phyloP scores from a whole-genome alignment of 106 monocot genomes.

The Acorus calamus region DNA sequence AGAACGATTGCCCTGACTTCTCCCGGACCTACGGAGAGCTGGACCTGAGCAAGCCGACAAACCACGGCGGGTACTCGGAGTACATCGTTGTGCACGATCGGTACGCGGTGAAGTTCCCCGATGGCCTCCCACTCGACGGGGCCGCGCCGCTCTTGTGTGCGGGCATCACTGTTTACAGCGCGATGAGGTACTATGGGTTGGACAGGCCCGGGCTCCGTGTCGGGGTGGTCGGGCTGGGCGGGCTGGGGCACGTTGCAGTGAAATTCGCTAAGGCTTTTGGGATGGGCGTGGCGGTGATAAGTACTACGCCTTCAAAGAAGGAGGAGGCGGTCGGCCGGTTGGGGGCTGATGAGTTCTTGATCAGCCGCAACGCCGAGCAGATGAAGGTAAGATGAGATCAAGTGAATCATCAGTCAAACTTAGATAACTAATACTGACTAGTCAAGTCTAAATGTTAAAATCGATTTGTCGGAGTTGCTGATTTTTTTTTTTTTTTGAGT shows the following conservation, averaged over 20 bases:
- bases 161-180: not conserved
- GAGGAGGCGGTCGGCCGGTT: conserved; percentile 1
- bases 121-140: not conserved
- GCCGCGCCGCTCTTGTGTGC: not conserved
- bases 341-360: no score
- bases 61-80: conserved; percentile 1
- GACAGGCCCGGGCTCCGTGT: not conserved
- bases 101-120: not conserved
- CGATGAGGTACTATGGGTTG: no score
- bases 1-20: not conserved
- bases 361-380: no score
- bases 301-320: not conserved
- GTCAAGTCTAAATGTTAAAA: not conserved
- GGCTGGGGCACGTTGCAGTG: not conserved
- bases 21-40: conserved; percentile 2
- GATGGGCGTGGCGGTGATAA: not conserved
- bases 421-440: no score
- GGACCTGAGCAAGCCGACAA: not conserved
- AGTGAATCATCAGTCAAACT: no score
- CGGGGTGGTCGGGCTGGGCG: conserved; percentile 1
- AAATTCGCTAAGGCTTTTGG: not conserved
- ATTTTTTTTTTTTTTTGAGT: not conserved
- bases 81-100: not conserved
- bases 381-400: no score
- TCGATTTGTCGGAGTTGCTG: not conserved